These are phyloP conservation scores for Pisolithus orientalis DNA, from an alignment of 768 basidiomycete species.

Conservation along the genomic window DNA sequence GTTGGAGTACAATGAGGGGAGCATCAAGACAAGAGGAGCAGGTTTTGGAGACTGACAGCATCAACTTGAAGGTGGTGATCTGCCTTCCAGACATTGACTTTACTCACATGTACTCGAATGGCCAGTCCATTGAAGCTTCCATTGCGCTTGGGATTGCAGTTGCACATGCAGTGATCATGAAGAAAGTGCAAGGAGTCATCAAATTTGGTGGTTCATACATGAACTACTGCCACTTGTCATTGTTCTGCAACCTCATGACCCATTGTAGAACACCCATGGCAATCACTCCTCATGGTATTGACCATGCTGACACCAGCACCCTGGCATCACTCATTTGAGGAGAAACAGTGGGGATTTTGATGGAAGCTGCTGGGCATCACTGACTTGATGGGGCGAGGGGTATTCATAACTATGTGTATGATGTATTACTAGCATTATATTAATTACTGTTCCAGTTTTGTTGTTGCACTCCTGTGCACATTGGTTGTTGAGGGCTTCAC, in stretches of 20 bases:
- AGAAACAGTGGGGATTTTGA: constrained; percentile 93
- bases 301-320: constrained; percentile 95
- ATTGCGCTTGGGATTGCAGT: constrained; percentile 95
- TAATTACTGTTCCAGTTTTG: too few species aligned
- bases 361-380: constrained; percentile 77
- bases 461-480: too few species aligned
- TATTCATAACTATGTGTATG: too few species aligned
- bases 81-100: constrained; percentile 93
- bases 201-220: constrained; percentile 99
- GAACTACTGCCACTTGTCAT: constrained; percentile 93
- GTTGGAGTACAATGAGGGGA: constrained; percentile 79
- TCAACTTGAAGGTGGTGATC: constrained; percentile 94
- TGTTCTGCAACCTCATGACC: constrained; percentile 98
- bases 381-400: too few species aligned
- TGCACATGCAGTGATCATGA: constrained; percentile 89
- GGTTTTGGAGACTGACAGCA: constrained; percentile 95
- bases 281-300: constrained; percentile 98
- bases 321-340: constrained; percentile 98
- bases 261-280: constrained; percentile 93
- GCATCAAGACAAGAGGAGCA: constrained; percentile 72
- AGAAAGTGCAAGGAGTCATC: constrained; percentile 90
- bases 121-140: constrained; percentile 83
- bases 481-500: too few species aligned
- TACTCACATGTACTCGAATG: constrained; percentile 92
- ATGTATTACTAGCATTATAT: too few species aligned